Evolutionary conservation across 306 rosid species (phyloP).

Genomic region (Lathyrus tuberosus): DNA sequence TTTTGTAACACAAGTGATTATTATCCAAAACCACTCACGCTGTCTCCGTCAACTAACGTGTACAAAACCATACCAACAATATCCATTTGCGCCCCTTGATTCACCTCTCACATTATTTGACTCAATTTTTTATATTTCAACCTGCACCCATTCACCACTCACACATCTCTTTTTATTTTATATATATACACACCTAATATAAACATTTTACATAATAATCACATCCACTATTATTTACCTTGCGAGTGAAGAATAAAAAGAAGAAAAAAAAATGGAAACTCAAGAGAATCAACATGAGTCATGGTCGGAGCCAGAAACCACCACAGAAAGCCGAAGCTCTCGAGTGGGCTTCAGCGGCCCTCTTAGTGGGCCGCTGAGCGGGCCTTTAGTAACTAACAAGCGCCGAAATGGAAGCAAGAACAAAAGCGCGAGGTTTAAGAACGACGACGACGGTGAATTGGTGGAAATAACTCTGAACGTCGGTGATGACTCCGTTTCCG

Average conservation of each 20-base stretch:
- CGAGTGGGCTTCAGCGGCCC: slow-evolving; percentile 67
- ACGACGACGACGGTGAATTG: slow-evolving; percentile 52
- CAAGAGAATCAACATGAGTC: slow-evolving; percentile 59
- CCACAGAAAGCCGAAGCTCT: slow-evolving; percentile 45
- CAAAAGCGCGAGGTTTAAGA: slow-evolving; percentile 57
- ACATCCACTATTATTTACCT: background rate
- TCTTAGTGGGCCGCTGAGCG: slow-evolving; percentile 46
- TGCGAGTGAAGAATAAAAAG: background rate
- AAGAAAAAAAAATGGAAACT: slow-evolving; percentile 54
- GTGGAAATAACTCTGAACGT: slow-evolving; percentile 84
- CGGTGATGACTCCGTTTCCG: slow-evolving; percentile 63
- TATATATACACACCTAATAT: background rate
- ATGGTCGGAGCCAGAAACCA: slow-evolving; percentile 70
- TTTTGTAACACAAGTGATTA: background rate
- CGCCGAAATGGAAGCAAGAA: slow-evolving; percentile 50
- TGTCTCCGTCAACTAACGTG: slow-evolving; percentile 40
- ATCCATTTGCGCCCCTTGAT: slow-evolving; percentile 67
- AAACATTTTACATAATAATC: background rate
- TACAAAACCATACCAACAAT: slow-evolving; percentile 26
- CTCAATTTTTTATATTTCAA: background rate
- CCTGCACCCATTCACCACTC: slow-evolving; percentile 23
- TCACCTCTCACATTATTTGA: slow-evolving; percentile 41
- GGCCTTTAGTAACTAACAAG: slow-evolving; percentile 38
- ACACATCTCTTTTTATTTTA: background rate
- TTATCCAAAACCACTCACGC: slow-evolving; percentile 40